These are phyloP conservation scores for Breynia disticha DNA, from an alignment of 441 rosid species.

Conservation along the genomic window DNA sequence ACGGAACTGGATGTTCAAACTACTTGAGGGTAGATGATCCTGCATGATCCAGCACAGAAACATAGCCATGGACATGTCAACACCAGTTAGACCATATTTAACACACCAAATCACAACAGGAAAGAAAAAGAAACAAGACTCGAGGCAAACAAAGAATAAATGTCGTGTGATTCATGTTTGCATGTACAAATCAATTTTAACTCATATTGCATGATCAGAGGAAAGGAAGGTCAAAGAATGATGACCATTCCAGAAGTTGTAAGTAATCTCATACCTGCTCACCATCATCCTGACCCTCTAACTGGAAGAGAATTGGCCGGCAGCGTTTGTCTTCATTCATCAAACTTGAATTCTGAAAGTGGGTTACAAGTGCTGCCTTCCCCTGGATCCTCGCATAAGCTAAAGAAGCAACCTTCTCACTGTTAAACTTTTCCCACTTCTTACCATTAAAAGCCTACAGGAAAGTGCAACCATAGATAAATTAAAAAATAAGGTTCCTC, in stretches of 20 bases:
- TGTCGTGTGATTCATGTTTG: too few species aligned
- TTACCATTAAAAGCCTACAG: constrained; percentile 89
- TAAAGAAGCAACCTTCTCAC: constrained; percentile 95
- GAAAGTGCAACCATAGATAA: background rate
- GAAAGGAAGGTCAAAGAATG: background rate
- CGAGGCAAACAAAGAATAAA: background rate
- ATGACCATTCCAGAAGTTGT: background rate
- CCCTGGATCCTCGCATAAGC: constrained; percentile 99
- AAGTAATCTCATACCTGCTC: constrained; percentile 44
- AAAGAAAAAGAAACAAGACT: background rate
- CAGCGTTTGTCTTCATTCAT: constrained; percentile 99
- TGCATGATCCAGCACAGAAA: constrained; percentile 24
- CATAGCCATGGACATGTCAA: background rate
- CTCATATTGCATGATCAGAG: too few species aligned
- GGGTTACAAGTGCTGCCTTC: constrained; percentile 81
- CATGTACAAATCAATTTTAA: too few species aligned
- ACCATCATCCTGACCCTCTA: constrained; percentile 44
- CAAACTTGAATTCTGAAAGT: constrained; percentile 97
- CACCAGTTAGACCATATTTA: too few species aligned
- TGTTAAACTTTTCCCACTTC: constrained; percentile 99
- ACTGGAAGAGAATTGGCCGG: constrained; percentile 82
- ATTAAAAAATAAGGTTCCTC: too few species aligned
- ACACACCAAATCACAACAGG: too few species aligned
- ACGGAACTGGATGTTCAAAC: constrained; percentile 38
- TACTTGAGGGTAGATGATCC: constrained; percentile 34